Conservation (phyloP, 139 green algal genomes). For the Coelastrella sp. region DNA sequence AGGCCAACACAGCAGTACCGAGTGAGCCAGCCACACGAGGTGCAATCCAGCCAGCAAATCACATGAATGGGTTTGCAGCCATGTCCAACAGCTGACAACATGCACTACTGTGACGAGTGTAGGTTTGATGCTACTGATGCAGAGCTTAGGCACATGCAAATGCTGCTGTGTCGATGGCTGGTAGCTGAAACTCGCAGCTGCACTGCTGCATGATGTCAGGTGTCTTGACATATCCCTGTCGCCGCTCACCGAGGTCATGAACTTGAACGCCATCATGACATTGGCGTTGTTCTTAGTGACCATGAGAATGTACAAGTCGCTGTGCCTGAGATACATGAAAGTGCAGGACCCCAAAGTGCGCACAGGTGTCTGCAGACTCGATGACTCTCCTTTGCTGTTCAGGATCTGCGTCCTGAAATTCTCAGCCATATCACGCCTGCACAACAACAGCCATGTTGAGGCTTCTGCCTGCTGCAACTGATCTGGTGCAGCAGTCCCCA, state of each 20-base stretch:
- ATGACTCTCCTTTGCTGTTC: slow-evolving; percentile 70
- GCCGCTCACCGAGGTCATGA: slow-evolving; percentile 83
- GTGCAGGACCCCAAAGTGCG: slow-evolving; percentile 81
- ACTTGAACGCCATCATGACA: slow-evolving; percentile 92
- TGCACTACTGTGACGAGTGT: no score
- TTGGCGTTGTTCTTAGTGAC: slow-evolving; percentile 94
- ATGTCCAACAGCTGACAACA: no score
- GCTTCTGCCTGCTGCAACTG: slow-evolving; percentile 2
- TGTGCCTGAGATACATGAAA: slow-evolving; percentile 90
- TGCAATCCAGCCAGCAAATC: no score
- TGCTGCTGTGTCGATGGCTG: neutral
- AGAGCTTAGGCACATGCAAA: neutral
- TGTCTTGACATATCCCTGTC: neutral
- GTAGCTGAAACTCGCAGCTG: neutral
- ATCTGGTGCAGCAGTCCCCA: neutral
- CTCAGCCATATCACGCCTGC: slow-evolving; percentile 85
- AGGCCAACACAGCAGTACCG: no score
- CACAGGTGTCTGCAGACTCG: slow-evolving; percentile 74
- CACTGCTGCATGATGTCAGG: neutral
- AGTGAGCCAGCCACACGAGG: no score
- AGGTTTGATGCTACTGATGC: neutral
- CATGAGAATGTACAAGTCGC: slow-evolving; percentile 95
- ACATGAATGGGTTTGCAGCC: no score
- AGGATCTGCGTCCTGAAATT: slow-evolving; percentile 93
- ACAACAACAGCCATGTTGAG: neutral